phyloP scores from a whole-genome alignment of 805 yeast species.

The Candida qinlingensis region DNA sequence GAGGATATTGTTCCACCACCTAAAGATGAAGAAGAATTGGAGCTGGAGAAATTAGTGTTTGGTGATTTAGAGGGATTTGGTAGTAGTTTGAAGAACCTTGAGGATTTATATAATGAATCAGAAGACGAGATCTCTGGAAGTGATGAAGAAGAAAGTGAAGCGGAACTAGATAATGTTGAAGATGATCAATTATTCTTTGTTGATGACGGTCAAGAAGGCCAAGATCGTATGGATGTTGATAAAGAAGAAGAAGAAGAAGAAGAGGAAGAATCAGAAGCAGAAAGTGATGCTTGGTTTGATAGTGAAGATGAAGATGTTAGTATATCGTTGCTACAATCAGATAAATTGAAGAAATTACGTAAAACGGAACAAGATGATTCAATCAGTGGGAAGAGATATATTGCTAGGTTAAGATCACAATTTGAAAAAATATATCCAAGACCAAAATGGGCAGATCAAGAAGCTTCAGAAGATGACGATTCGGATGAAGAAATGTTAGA shows the following conservation, averaged over 20 bases:
- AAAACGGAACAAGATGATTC: constrained; percentile 45
- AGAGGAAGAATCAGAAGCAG: constrained; percentile 31
- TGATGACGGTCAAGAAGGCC: constrained; percentile 38
- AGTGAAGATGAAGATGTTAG: constrained; percentile 79
- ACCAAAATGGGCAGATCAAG: constrained; percentile 71
- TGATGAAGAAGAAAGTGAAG: constrained; percentile 34
- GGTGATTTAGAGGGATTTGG: constrained; percentile 82
- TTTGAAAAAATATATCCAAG: constrained; percentile 68
- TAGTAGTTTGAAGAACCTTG: constrained; percentile 53
- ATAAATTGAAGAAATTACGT: constrained; percentile 69
- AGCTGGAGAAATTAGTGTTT: constrained; percentile 77
- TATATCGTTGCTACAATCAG: constrained; percentile 54
- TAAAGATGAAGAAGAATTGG: constrained; percentile 80
- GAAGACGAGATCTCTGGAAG: constrained; percentile 28
- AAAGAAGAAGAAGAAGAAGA: constrained; percentile 26
- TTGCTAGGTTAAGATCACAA: constrained; percentile 64
- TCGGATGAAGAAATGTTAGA: constrained; percentile 22
- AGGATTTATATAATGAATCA: constrained; percentile 38
- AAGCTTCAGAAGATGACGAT: constrained; percentile 21
- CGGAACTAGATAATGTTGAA: constrained; percentile 29
- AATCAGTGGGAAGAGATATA: constrained; percentile 57
- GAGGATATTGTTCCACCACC: constrained; percentile 39
- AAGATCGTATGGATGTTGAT: constrained; percentile 12
- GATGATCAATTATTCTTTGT: constrained; percentile 51
- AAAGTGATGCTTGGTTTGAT: constrained; percentile 70